A percentile compares a stretch with the other conserved stretches of the same genome.
phyloP scores from a whole-genome alignment of 441 rosid genomes.

The Arabidopsis hybrid region DNA sequence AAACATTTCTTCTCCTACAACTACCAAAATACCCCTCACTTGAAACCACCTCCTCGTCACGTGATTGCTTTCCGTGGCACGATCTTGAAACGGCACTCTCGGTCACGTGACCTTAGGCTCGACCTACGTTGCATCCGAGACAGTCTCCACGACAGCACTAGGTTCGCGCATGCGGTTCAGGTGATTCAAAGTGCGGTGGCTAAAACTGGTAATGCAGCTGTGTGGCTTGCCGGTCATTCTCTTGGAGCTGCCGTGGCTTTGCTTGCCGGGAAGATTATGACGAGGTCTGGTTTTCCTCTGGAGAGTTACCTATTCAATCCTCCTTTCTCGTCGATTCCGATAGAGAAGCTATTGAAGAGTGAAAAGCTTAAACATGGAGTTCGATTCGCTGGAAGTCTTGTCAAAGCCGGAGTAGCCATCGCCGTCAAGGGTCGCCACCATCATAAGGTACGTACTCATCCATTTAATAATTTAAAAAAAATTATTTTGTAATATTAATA shows the following conservation, averaged over 20 bases:
- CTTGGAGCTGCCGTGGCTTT: conserved; percentile 61
- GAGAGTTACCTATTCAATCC: conserved; percentile 59
- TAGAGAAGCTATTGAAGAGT: conserved; percentile 47
- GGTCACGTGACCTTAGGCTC: conserved; percentile 48
- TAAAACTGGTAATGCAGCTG: conserved; percentile 30
- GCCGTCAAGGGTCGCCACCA: conserved; percentile 46
- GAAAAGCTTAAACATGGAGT: conserved; percentile 50
- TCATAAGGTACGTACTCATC: conserved; percentile 23
- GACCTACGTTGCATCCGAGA: conserved; percentile 44
- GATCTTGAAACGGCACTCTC: conserved; percentile 41
- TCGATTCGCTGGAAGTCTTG: conserved; percentile 42
- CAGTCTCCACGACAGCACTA: conserved; percentile 49
- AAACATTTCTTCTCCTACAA: conserved; percentile 22
- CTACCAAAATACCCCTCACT: conserved; percentile 27
- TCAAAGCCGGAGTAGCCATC: conserved; percentile 53
- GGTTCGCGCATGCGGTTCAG: conserved; percentile 51
- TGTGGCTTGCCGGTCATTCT: conserved; percentile 65
- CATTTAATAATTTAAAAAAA: background rate
- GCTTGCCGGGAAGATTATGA: conserved; percentile 55
- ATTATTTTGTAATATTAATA: background rate
- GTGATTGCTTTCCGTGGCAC: conserved; percentile 63
- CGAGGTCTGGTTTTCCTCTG: conserved; percentile 42
- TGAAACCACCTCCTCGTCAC: conserved; percentile 42
- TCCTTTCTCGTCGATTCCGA: conserved; percentile 55
- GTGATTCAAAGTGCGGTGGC: conserved; percentile 45